phyloP scores from a whole-genome alignment of 2,329 filamentous ascomycete species.

The Trichophyton equinum region DNA sequence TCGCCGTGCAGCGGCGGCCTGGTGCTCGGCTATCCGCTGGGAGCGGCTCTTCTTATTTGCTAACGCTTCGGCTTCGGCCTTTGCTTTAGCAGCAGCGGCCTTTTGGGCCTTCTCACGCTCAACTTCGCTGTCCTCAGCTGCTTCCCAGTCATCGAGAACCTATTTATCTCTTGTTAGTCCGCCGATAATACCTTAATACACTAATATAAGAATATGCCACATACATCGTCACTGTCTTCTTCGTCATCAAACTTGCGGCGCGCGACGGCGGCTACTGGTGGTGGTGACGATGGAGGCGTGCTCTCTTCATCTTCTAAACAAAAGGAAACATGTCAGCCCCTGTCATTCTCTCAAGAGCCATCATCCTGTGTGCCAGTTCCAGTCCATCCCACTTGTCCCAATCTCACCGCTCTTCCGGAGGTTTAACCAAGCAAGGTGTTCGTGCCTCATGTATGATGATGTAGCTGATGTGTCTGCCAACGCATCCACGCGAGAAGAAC shows the following conservation, averaged over 20 bases:
- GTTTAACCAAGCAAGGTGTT: not conserved
- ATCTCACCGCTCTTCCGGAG: not conserved
- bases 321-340: conserved; percentile 3
- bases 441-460: conserved; percentile 1
- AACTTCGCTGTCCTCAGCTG: conserved; percentile 88
- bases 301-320: conserved; percentile 39
- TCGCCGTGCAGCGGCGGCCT: conserved; percentile 49
- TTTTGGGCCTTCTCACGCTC: conserved; percentile 92
- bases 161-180: conserved; percentile 25
- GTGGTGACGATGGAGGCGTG: conserved; percentile 37
- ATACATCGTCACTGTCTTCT: conserved; percentile 69
- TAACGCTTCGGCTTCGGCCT: conserved; percentile 75
- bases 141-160: conserved; percentile 95
- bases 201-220: conserved; percentile 17
- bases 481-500: not conserved
- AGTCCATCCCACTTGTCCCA: not conserved
- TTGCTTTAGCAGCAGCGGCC: conserved; percentile 72
- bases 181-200: not conserved
- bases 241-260: conserved; percentile 81
- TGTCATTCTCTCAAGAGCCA: conserved; percentile 1
- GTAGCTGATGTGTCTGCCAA: not conserved
- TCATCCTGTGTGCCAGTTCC: not conserved
- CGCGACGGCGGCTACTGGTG: conserved; percentile 34
- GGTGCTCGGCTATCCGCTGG: conserved; percentile 71
- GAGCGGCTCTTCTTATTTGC: conserved; percentile 84